Evolutionary conservation across 2,329 filamentous ascomycete genomes (phyloP).

Genomic region (Xylariales sp.): DNA sequence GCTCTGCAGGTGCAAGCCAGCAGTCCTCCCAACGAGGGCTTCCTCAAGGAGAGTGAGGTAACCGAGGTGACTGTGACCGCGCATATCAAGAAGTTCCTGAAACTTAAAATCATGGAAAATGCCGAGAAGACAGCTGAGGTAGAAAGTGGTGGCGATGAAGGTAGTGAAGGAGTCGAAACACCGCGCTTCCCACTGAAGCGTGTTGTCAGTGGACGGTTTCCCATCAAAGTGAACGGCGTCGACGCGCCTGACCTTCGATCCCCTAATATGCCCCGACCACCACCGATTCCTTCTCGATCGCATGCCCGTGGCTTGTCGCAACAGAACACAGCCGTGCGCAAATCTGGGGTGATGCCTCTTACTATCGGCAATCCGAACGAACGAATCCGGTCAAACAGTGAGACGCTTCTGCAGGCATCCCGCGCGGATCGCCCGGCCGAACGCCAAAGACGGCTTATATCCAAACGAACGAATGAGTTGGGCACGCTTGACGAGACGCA

Average conservation of each 20-base stretch:
- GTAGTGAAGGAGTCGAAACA: slow-evolving; percentile 73
- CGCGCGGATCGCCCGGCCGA: slow-evolving; percentile 47
- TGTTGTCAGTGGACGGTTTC: slow-evolving; percentile 60
- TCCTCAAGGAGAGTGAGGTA: slow-evolving; percentile 58
- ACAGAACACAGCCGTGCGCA: slow-evolving; percentile 58
- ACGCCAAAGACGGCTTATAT: slow-evolving; percentile 56
- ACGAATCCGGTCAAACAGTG: slow-evolving; percentile 61
- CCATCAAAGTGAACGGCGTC: slow-evolving; percentile 67
- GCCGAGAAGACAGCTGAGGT: slow-evolving; percentile 46
- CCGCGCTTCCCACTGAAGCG: slow-evolving; percentile 65
- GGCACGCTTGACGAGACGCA: slow-evolving; percentile 59
- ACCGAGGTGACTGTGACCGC: slow-evolving; percentile 56
- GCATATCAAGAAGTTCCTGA: slow-evolving; percentile 58
- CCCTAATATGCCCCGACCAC: slow-evolving; percentile 60
- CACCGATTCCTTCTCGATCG: slow-evolving; percentile 74
- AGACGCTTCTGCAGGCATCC: slow-evolving; percentile 48
- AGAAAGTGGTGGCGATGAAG: slow-evolving; percentile 56
- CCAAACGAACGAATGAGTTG: slow-evolving; percentile 55
- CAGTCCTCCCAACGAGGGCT: slow-evolving; percentile 51
- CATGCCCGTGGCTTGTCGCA: slow-evolving; percentile 74
- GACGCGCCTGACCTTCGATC: slow-evolving; percentile 66
- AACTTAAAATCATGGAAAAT: slow-evolving; percentile 41
- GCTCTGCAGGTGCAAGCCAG: slow-evolving; percentile 55
- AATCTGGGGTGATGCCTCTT: slow-evolving; percentile 67
- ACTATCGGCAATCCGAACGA: slow-evolving; percentile 68